These are phyloP conservation scores for Carex littledalei DNA, from an alignment of 176 grass and related monocot genomes.

Conservation along the genomic window DNA sequence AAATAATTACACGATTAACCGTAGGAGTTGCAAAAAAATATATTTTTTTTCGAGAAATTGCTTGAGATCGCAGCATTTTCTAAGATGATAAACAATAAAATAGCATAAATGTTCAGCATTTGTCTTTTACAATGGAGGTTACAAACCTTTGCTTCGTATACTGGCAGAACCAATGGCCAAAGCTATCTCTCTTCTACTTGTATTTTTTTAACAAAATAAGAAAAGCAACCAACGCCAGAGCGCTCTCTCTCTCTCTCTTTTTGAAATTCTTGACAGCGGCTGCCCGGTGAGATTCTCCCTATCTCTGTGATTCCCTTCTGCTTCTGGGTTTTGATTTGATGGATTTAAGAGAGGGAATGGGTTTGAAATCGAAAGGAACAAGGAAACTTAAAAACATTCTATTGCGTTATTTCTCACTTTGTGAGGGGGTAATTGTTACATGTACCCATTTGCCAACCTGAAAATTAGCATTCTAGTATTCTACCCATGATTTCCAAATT, in stretches of 20 bases:
- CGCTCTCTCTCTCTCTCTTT: neutral
- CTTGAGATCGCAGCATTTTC: neutral
- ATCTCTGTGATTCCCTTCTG: neutral
- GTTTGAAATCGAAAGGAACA: slow-evolving; percentile 5
- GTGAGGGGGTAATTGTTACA: neutral
- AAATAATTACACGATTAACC: neutral
- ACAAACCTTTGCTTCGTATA: slow-evolving; percentile 1
- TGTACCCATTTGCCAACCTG: neutral
- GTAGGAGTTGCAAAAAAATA: neutral
- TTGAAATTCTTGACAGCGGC: neutral
- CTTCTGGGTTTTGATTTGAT: neutral
- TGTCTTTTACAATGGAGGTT: neutral
- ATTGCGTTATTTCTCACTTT: neutral
- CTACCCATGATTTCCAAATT: too few relatives aligned
- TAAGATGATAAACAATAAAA: neutral
- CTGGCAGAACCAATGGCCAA: neutral
- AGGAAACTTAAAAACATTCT: too few relatives aligned
- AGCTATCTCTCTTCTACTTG: neutral
- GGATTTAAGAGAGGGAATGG: slow-evolving; percentile 15
- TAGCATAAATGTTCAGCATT: neutral
- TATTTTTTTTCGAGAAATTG: neutral
- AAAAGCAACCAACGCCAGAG: neutral
- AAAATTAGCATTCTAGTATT: neutral
- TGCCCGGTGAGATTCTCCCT: neutral
- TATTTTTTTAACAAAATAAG: too few relatives aligned